Percentiles rank a stretch among this genome's conserved stretches.
Evolutionary conservation across 805 yeast genomes (phyloP).

Genomic region (Ogataea zsoltii): DNA sequence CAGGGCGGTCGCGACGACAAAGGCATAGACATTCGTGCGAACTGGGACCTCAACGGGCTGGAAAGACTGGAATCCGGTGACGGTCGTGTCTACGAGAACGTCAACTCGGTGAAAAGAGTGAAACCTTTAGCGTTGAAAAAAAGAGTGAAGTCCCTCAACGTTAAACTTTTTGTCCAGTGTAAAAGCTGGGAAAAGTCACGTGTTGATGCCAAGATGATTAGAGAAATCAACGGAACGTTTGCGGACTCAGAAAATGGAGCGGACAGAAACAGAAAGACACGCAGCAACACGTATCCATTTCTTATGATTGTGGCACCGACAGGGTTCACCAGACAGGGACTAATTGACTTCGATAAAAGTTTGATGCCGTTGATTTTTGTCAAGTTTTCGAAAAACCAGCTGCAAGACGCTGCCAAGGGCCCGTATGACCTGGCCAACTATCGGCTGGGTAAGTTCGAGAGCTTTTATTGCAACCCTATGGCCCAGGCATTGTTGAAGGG

Average conservation of each 20-base stretch:
- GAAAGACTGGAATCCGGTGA: conserved; percentile 4
- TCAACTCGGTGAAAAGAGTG: conserved; percentile 26
- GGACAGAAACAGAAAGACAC: background rate
- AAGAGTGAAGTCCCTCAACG: conserved; percentile 28
- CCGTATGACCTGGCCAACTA: conserved; percentile 40
- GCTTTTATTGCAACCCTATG: conserved; percentile 39
- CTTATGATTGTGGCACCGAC: conserved; percentile 50
- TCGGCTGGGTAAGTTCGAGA: conserved; percentile 37
- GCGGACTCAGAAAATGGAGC: conserved; percentile 25
- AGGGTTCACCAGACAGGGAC: conserved; percentile 48
- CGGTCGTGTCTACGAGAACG: conserved; percentile 18
- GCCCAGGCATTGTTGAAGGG: conserved; percentile 40
- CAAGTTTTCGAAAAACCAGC: conserved; percentile 38
- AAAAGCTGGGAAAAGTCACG: conserved; percentile 45
- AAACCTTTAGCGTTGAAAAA: conserved; percentile 28
- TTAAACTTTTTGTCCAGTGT: conserved; percentile 54
- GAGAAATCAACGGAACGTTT: conserved; percentile 58
- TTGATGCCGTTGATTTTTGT: conserved; percentile 47
- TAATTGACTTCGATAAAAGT: conserved; percentile 44
- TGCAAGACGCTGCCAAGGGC: conserved; percentile 19
- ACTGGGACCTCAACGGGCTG: conserved; percentile 41
- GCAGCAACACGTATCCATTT: conserved; percentile 19
- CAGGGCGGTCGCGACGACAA: conserved; percentile 59
- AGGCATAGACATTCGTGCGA: conserved; percentile 57
- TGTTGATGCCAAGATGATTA: conserved; percentile 46